Conservation (phyloP, 176 grass and related monocot species). For the Ananas comosus region DNA sequence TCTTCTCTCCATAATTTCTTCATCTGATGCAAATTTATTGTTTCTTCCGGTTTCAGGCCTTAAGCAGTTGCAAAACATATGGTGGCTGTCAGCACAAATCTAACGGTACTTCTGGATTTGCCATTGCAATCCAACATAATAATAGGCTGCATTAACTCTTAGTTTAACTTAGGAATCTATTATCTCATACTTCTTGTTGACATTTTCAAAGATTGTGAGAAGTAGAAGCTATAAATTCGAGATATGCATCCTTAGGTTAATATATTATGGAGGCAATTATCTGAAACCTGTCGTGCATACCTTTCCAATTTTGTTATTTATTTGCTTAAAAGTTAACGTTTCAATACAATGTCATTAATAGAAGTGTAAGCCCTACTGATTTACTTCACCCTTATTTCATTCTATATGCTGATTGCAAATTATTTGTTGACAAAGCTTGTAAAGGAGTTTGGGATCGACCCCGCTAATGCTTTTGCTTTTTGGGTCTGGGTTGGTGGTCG, state of each 20-base stretch:
- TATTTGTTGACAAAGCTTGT: constrained; percentile 40
- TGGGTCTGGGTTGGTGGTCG: constrained; percentile 99
- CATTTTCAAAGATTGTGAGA: too few relatives aligned
- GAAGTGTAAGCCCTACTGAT: background rate
- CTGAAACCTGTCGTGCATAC: too few relatives aligned
- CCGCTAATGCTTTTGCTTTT: constrained; percentile 93
- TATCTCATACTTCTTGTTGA: background rate
- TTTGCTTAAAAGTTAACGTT: too few relatives aligned
- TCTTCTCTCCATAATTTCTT: background rate
- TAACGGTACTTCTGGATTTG: constrained; percentile 38
- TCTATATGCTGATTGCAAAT: background rate
- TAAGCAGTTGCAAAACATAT: constrained; percentile 94
- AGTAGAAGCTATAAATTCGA: too few relatives aligned
- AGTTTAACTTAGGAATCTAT: background rate
- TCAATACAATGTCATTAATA: too few relatives aligned
- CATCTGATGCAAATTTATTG: constrained; percentile 20
- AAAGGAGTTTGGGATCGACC: constrained; percentile 84
- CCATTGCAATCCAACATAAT: background rate
- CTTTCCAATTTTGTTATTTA: too few relatives aligned
- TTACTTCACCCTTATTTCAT: background rate
- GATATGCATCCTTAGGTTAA: too few relatives aligned
- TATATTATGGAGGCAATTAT: too few relatives aligned
- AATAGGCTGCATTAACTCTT: background rate
- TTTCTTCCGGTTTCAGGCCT: constrained; percentile 33
- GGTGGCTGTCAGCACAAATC: constrained; percentile 98